Evolutionary conservation across 75 land plant genomes (phyloP).

Genomic region (Larix kaempferi): DNA sequence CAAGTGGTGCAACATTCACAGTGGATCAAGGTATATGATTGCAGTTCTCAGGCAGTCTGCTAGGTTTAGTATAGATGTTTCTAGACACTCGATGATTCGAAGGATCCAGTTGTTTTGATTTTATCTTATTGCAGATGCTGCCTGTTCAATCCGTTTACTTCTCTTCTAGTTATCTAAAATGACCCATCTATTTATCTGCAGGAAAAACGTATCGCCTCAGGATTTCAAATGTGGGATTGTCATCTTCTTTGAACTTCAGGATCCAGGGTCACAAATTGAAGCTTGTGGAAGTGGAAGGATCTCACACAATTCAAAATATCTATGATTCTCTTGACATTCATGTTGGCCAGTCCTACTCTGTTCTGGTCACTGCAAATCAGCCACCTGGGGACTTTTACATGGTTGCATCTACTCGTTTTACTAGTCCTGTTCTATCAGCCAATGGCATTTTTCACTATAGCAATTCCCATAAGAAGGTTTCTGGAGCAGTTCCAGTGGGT

Average conservation of each 20-base stretch:
- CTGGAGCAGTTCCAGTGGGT: constrained; percentile 61
- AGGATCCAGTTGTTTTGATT: background rate
- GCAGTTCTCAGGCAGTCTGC: no score
- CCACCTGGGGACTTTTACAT: constrained; percentile 36
- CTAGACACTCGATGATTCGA: no score
- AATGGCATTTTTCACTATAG: constrained; percentile 65
- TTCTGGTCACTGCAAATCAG: constrained; percentile 42
- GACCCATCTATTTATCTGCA: background rate
- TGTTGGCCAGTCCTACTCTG: constrained; percentile 51
- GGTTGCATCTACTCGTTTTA: constrained; percentile 48
- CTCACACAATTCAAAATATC: constrained; percentile 51
- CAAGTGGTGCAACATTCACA: background rate
- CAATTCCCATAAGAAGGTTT: constrained; percentile 36
- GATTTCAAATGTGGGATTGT: constrained; percentile 49
- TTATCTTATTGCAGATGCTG: background rate
- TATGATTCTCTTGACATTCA: constrained; percentile 46
- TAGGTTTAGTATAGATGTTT: no score
- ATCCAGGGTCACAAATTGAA: constrained; percentile 46
- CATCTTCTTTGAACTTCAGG: constrained; percentile 33
- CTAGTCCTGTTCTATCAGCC: constrained; percentile 44
- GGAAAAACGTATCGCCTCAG: constrained; percentile 45
- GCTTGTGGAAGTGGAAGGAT: constrained; percentile 65
- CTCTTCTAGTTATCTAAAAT: background rate
- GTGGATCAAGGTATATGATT: background rate
- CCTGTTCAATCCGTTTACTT: background rate